Evolutionary conservation across 805 yeast species (phyloP), one percentile per base, ranked within the genome.

Genomic region (Kazachstania psychrophila): DNA sequence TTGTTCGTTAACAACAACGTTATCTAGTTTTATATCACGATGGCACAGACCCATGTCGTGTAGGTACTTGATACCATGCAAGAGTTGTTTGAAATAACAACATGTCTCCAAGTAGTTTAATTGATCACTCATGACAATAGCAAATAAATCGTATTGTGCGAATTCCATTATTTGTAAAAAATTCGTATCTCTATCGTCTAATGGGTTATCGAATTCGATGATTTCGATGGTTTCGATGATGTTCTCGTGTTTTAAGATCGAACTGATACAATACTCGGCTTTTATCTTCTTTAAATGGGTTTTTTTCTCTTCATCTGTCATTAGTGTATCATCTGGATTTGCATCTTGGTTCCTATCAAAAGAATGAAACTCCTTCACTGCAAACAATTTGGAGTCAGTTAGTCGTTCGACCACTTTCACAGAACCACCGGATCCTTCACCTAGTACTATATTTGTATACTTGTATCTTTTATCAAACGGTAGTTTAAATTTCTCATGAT

Each of bases 371-470:
- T 87, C 95, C 60, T 87, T 87, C 18, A 87, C 95, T 0, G 96
- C 96, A 66, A 84, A 86, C 2, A 82, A 71, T 49, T 75, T 72
- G 20, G 66, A 62, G 60, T 87, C 96, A 2, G 72, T 60, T 5
- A 72, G 60, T 45, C 95, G 63, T 38, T 69, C 76, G 31, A 86
- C 79, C 31, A 87, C 66, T 49, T 77, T 76, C 22, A 87, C 96
- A 13, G 80, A 72, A 4, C 96, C 96, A 34, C 96, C 96, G 1
- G 96, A 95, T 34, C 96, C 96, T 16, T 88, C 89, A 37, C 96
- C 96, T 30, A 87, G 67, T 38, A 73, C 81, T 44, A 7, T 25
- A 8, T 86, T 88, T 35, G 94, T 94, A 40, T 78, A 76, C 54
- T 78, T 82, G 58, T 86, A 87, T 46, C 87, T 66, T 52, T 81